These are phyloP conservation scores for Phytopythium sindhum DNA, from an alignment of 352 stramenopile genomes.

Conservation along the genomic window DNA sequence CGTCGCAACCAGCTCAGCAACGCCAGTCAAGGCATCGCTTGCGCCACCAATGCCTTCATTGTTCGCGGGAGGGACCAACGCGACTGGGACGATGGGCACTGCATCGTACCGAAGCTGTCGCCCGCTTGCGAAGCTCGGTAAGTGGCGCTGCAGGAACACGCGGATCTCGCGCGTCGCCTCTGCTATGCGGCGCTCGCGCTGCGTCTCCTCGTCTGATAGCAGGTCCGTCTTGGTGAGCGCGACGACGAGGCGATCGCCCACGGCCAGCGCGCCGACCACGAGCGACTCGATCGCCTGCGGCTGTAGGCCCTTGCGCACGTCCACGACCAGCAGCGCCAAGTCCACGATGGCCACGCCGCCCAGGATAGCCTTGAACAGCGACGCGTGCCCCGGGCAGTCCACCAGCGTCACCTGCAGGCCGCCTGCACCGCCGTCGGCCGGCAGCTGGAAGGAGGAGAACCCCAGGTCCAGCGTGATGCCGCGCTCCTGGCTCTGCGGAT, in stretches of 20 bases:
- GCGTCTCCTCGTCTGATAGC: slow-evolving; percentile 46
- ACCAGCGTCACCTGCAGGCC: slow-evolving; percentile 94
- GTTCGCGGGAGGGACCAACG: slow-evolving; percentile 32
- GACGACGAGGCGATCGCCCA: slow-evolving; percentile 88
- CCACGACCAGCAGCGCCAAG: slow-evolving; percentile 96
- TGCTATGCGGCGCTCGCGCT: slow-evolving; percentile 57
- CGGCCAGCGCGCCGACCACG: slow-evolving; percentile 93
- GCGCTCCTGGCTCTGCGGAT: slow-evolving; percentile 94
- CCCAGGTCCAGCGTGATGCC: slow-evolving; percentile 99
- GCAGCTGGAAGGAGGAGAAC: slow-evolving; percentile 95
- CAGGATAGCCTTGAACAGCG: slow-evolving; percentile 99
- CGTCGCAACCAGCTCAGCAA: slow-evolving; percentile 35
- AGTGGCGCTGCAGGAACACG: slow-evolving; percentile 21
- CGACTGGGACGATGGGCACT: slow-evolving; percentile 85
- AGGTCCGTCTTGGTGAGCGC: slow-evolving; percentile 98
- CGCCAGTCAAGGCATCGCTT: slow-evolving; percentile 16
- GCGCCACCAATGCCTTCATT: slow-evolving; percentile 27
- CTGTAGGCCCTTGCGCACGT: slow-evolving; percentile 97
- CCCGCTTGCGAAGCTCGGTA: slow-evolving; percentile 10
- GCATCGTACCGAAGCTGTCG: slow-evolving; percentile 7
- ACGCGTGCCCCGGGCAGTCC: slow-evolving; percentile 96
- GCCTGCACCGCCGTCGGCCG: slow-evolving; percentile 10
- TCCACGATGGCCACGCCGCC: slow-evolving; percentile 99
- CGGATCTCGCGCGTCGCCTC: slow-evolving; percentile 70
- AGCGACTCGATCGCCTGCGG: slow-evolving; percentile 98